Evolutionary conservation across 2,329 filamentous ascomycete species (phyloP), one percentile per base, ranked within the genome.

Genomic region (Xenoacremonium recifei): DNA sequence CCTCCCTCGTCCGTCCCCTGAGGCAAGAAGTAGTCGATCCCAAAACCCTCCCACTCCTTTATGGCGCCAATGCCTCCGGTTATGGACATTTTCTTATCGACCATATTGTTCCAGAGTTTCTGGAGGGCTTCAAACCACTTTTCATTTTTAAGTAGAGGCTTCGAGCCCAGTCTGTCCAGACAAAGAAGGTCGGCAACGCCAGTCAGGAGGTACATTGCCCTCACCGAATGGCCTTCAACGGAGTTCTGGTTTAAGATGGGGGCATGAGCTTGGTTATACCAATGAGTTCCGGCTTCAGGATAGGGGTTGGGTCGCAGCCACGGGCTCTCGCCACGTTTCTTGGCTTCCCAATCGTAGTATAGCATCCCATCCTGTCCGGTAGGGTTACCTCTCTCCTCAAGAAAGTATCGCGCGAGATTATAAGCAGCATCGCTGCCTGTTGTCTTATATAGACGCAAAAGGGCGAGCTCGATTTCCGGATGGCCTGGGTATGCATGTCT

Each of bases 181-280:
- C 40, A 34, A 1, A 76, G 55, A 4, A 83, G 58, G 52, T 84
- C 79, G 1, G 80, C 74, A 0, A 75, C 75, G 1, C 73, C 78
- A 3, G 75, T 80, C 6, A 81, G 66, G 2, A 84, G 69, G 53
- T 84, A 84, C 68, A 81, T 73, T 0, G 76, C 78, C 21, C 80
- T 67, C 4, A 84, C 79, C 1, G 75, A 70, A 47, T 84, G 80
- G 0, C 80, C 80, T 49, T 82, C 73, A 33, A 48, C 44, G 4
- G 38, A 44, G 6, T 21, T 29, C 38, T 51, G 42, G 16, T 79
- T 65, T 1, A 70, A 50, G 16, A 83, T 75, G 0, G 78, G 79
- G 20, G 58, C 53, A 50, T 83, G 77, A 0, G 79, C 74, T 57
- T 82, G 77, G 41, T 74, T 71, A 50, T 82, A 81, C 73, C 72